A percentile compares a stretch with the other conserved stretches of the same genome.
Conservation (phyloP, 1,139 yeast genomes). For the Suhomyces choctaworum region DNA sequence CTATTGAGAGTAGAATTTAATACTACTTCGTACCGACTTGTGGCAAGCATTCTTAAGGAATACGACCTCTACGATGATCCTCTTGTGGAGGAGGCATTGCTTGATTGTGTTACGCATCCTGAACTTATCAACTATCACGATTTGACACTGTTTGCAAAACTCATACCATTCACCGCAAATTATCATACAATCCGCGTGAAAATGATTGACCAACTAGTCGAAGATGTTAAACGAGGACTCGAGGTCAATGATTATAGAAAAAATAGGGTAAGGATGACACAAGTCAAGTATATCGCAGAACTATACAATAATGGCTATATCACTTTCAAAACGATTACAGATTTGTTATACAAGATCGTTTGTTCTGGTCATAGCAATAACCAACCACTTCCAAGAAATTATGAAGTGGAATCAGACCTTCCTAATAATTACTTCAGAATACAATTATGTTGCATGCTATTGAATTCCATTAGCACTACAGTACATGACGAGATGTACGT, state of each 20-base stretch:
- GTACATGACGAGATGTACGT: neutral
- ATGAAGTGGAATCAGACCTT: constrained; percentile 50
- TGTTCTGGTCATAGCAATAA: constrained; percentile 69
- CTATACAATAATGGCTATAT: constrained; percentile 53
- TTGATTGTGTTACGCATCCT: constrained; percentile 60
- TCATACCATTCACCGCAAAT: constrained; percentile 37
- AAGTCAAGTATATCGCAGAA: constrained; percentile 61
- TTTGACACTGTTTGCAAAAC: constrained; percentile 49
- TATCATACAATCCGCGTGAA: constrained; percentile 37
- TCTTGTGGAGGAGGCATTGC: constrained; percentile 40
- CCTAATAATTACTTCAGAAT: constrained; percentile 74
- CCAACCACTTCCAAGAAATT: constrained; percentile 52
- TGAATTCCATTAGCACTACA: constrained; percentile 18
- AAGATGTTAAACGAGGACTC: constrained; percentile 62
- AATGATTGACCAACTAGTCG: constrained; percentile 67
- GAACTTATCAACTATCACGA: constrained; percentile 62
- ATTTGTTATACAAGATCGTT: constrained; percentile 58
- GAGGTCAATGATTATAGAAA: constrained; percentile 63
- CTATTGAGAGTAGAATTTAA: constrained; percentile 55
- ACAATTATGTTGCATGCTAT: constrained; percentile 46
- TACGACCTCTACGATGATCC: constrained; percentile 45
- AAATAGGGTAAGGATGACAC: constrained; percentile 64
- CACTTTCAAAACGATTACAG: constrained; percentile 47
- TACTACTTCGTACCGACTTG: constrained; percentile 30
- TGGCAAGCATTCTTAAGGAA: constrained; percentile 43